Evolutionary conservation across 768 basidiomycete genomes (phyloP).

Genomic region (Amanita rimosa): DNA sequence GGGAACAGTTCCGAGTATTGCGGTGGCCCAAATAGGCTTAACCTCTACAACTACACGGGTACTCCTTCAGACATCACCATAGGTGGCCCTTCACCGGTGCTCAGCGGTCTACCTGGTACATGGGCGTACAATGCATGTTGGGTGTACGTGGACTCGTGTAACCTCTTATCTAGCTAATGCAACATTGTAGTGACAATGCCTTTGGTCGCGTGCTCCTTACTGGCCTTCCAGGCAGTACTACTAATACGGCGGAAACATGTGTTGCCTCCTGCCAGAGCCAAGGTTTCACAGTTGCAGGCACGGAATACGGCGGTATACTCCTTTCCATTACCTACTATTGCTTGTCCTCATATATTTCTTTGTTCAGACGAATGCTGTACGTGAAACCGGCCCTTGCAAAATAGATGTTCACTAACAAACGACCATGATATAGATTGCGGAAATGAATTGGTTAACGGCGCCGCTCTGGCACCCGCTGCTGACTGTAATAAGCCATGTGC

Average conservation of each 20-base stretch:
- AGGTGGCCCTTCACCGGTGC: conserved; percentile 33
- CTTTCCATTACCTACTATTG: conserved; percentile 2
- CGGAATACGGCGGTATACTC: conserved; percentile 50
- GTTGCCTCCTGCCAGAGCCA: conserved; percentile 41
- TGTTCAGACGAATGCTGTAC: conserved; percentile 32
- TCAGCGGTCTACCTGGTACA: conserved; percentile 35
- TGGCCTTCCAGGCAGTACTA: conserved; percentile 15
- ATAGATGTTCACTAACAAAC: background rate
- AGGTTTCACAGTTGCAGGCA: conserved; percentile 57
- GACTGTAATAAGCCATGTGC: conserved; percentile 68
- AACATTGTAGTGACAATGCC: conserved; percentile 40
- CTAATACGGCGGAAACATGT: conserved; percentile 52
- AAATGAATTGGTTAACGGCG: conserved; percentile 50
- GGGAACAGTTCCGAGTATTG: conserved; percentile 59
- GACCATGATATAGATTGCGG: conserved; percentile 47
- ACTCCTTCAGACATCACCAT: too few relatives aligned
- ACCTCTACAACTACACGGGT: conserved; percentile 54
- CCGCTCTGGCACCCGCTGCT: conserved; percentile 31
- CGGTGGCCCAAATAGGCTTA: conserved; percentile 60
- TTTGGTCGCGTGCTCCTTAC: conserved; percentile 46
- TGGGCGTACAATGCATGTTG: conserved; percentile 61
- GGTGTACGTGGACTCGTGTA: conserved; percentile 29
- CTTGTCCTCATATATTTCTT: conserved; percentile 4
- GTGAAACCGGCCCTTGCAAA: conserved; percentile 11
- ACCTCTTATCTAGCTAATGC: background rate